Evolutionary conservation across 2,329 filamentous ascomycete species (phyloP).

Genomic region (Mollisia scopiformis): DNA sequence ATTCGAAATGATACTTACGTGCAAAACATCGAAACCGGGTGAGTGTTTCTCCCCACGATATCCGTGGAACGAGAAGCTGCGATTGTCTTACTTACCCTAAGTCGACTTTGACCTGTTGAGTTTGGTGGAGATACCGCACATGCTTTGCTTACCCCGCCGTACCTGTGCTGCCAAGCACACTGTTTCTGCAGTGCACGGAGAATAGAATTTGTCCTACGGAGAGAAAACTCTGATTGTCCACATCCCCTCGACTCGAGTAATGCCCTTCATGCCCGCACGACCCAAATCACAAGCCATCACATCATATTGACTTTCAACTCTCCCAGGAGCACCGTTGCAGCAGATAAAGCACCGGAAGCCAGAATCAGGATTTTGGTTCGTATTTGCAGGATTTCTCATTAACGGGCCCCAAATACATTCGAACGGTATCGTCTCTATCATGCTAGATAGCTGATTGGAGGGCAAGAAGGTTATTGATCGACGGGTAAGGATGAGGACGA

Average conservation of each 20-base stretch:
- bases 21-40: background rate
- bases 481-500: background rate
- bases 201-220: background rate
- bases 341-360: background rate
- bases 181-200: background rate
- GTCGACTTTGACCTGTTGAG: background rate
- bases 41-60: background rate
- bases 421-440: background rate
- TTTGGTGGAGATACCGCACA: background rate
- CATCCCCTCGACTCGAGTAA: no score
- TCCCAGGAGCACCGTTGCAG: background rate
- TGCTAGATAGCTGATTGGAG: background rate
- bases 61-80: background rate
- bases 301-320: background rate
- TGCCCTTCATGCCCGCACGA: background rate
- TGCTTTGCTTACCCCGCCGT: background rate
- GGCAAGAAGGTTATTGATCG: background rate
- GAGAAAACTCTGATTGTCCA: background rate
- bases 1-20: background rate
- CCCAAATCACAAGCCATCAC: background rate
- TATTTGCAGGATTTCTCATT: background rate
- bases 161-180: background rate
- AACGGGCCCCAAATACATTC: background rate
- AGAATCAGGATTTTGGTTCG: background rate
- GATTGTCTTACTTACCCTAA: background rate